Evolutionary conservation across 2,329 filamentous ascomycete species (phyloP).

Genomic region (Gnomoniopsis smithogilvyi): DNA sequence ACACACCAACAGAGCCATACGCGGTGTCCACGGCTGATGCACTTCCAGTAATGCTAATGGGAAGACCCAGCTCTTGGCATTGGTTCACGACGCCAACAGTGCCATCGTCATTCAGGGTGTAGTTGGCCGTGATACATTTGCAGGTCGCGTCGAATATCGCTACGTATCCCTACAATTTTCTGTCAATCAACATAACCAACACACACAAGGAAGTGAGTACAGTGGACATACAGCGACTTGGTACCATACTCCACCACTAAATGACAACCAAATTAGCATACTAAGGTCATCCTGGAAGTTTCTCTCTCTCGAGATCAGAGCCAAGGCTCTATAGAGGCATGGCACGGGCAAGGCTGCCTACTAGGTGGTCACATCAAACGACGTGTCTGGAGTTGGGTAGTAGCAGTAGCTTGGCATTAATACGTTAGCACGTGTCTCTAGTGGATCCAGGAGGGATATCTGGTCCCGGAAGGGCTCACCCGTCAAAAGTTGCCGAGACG

Average conservation of each 20-base stretch:
- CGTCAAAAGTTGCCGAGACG: conserved; percentile 12
- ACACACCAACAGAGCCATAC: conserved; percentile 19
- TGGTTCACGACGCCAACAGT: conserved; percentile 19
- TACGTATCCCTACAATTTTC: conserved; percentile 4
- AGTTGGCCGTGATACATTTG: conserved; percentile 19
- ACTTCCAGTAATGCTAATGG: conserved; percentile 16
- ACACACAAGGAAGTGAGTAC: background rate
- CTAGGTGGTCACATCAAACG: conserved; percentile 19
- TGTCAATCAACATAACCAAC: background rate
- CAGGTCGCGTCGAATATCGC: conserved; percentile 19
- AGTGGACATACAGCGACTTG: conserved; percentile 14
- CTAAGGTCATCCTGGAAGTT: too few species aligned
- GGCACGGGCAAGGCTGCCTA: too few species aligned
- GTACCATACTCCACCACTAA: conserved; percentile 17
- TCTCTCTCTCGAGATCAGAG: too few species aligned
- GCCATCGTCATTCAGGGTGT: conserved; percentile 20
- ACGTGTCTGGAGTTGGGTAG: conserved; percentile 19
- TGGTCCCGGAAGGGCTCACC: conserved; percentile 1
- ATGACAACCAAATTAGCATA: background rate
- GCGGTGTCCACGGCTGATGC: conserved; percentile 17
- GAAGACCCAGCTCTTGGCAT: conserved; percentile 17
- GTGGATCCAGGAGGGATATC: background rate
- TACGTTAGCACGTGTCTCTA: background rate
- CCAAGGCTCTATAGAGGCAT: too few species aligned
- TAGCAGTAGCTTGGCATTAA: conserved; percentile 14